These are phyloP conservation scores for Pinus taeda DNA, from an alignment of 75 land plant species.

Conservation along the genomic window DNA sequence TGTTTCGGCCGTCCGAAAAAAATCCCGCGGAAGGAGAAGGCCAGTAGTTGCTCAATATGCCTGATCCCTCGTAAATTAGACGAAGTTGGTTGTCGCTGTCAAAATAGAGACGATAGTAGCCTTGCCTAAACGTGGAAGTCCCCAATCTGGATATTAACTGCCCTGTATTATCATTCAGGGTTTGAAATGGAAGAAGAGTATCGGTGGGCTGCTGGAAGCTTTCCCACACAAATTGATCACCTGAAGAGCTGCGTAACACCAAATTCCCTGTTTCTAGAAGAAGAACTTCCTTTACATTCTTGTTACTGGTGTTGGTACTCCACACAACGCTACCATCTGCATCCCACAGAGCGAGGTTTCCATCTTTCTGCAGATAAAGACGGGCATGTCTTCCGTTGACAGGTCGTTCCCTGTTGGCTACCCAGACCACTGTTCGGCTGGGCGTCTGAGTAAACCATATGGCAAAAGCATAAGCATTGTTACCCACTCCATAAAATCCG, in stretches of 20 bases:
- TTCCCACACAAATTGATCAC: conserved; percentile 11
- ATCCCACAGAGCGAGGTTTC: too few species aligned
- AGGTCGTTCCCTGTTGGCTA: background rate
- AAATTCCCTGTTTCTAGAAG: background rate
- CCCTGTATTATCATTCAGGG: background rate
- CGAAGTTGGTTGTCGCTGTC: background rate
- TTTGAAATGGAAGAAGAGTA: conserved; percentile 21
- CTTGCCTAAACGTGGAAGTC: background rate
- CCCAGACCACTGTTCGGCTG: background rate
- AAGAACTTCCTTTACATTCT: background rate
- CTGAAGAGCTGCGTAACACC: conserved; percentile 7
- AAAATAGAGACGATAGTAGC: background rate
- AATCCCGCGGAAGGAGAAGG: too few species aligned
- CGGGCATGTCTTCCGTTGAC: background rate
- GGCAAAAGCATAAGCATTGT: background rate
- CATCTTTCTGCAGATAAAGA: background rate
- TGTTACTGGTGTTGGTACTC: background rate
- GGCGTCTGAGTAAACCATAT: background rate
- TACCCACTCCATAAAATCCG: too few species aligned
- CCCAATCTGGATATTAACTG: background rate
- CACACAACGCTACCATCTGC: background rate
- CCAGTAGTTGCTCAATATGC: too few species aligned
- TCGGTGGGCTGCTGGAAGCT: conserved; percentile 21
- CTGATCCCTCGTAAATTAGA: too few species aligned
- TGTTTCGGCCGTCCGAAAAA: too few species aligned